These are phyloP conservation scores for Bacidia rubella DNA, from an alignment of 495 filamentous ascomycete species.

Conservation along the genomic window DNA sequence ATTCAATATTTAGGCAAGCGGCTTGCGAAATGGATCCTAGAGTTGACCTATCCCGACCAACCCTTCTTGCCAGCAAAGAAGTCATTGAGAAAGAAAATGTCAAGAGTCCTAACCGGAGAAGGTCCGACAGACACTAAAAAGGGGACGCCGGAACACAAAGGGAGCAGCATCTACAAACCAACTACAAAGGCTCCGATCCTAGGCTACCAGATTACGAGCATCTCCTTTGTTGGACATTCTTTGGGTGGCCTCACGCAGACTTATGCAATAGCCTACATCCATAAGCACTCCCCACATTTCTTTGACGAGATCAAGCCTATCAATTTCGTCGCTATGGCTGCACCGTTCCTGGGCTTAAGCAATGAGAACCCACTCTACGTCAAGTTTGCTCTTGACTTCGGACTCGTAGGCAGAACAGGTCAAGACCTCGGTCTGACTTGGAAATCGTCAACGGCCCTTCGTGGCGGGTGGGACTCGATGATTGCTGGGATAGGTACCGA, in stretches of 20 bases:
- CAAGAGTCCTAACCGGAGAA: constrained; percentile 23
- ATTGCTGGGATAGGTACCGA: constrained; percentile 63
- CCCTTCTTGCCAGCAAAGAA: constrained; percentile 62
- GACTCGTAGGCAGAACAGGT: constrained; percentile 84
- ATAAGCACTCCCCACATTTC: constrained; percentile 86
- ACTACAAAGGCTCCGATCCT: constrained; percentile 32
- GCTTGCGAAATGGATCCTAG: constrained; percentile 77
- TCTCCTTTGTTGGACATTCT: constrained; percentile 91
- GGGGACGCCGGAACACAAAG: constrained; percentile 32
- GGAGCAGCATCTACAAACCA: constrained; percentile 38
- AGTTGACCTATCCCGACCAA: constrained; percentile 86
- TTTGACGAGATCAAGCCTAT: constrained; percentile 77
- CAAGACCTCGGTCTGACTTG: constrained; percentile 91
- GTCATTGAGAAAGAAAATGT: constrained; percentile 29
- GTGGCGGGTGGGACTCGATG: constrained; percentile 78
- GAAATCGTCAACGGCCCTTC: constrained; percentile 69
- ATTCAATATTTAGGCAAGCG: constrained; percentile 96
- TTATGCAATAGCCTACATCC: constrained; percentile 94
- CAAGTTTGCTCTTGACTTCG: constrained; percentile 91
- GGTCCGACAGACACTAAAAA: constrained; percentile 18
- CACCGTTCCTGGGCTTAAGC: constrained; percentile 83
- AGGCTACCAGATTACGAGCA: constrained; percentile 78
- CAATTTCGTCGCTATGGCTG: constrained; percentile 87
- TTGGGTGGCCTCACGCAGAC: constrained; percentile 84
- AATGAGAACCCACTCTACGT: constrained; percentile 97